Percentiles rank a stretch among this genome's conserved stretches.
Conservation (phyloP, 2,329 filamentous ascomycete species). For the Coniochaeta pulveracea region DNA sequence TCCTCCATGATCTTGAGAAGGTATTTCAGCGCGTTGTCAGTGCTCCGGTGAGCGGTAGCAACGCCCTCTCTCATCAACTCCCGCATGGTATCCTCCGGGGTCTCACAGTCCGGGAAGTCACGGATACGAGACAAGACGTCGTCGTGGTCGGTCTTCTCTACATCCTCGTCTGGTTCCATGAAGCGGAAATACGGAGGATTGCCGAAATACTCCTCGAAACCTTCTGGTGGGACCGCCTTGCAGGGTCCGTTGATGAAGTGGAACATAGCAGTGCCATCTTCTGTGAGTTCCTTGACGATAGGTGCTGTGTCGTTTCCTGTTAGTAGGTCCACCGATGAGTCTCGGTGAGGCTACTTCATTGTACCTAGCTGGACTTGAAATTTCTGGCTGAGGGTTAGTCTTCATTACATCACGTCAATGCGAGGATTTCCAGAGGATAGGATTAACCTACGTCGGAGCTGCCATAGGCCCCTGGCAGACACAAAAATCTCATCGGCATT, state of each 20-base stretch:
- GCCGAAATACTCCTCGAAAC: slow-evolving; percentile 47
- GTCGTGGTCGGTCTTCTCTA: slow-evolving; percentile 28
- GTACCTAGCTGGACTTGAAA: slow-evolving; percentile 42
- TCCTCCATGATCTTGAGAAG: slow-evolving; percentile 33
- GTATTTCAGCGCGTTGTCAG: slow-evolving; percentile 27
- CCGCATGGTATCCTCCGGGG: slow-evolving; percentile 44
- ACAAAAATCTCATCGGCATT: slow-evolving; percentile 40
- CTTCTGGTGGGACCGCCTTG: slow-evolving; percentile 35
- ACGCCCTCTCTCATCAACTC: slow-evolving; percentile 26
- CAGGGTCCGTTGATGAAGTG: slow-evolving; percentile 41
- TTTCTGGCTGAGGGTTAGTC: slow-evolving; percentile 25
- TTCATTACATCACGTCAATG: too few relatives aligned
- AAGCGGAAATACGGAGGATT: slow-evolving; percentile 43
- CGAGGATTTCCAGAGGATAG: too few relatives aligned
- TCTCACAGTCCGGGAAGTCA: slow-evolving; percentile 39
- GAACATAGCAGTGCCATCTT: slow-evolving; percentile 33
- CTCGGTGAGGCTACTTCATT: neutral
- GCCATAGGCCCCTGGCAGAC: slow-evolving; percentile 45
- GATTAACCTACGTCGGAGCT: slow-evolving; percentile 35
- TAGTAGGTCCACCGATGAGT: neutral
- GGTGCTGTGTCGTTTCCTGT: slow-evolving; percentile 31
- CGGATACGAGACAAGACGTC: slow-evolving; percentile 39
- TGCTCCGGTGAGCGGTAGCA: slow-evolving; percentile 21
- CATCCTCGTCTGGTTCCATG: slow-evolving; percentile 35
- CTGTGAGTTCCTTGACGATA: slow-evolving; percentile 33